A percentile compares a stretch with the other conserved stretches of the same genome.
phyloP scores from a whole-genome alignment of 352 stramenopile species.

The Globisporangium camurandrum region DNA sequence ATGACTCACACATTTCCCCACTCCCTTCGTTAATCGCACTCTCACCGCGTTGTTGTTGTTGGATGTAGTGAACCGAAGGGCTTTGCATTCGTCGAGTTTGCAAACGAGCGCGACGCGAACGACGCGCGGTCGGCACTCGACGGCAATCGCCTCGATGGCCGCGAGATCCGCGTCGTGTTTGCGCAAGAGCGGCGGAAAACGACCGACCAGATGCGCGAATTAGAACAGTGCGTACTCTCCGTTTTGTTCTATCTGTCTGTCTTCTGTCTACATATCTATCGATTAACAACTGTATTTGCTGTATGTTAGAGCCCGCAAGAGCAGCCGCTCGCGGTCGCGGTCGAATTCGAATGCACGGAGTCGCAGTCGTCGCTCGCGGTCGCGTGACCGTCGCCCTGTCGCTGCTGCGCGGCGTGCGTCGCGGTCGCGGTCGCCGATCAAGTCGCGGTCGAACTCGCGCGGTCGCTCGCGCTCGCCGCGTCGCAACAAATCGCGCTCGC shows the following conservation, averaged over 20 bases:
- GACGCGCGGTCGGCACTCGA: conserved; percentile 90
- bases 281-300: no score
- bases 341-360: no score
- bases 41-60: not conserved
- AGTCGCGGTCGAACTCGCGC: conserved; percentile 28
- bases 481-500: conserved; percentile 22
- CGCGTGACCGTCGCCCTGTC: conserved; percentile 34
- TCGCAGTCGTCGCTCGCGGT: conserved; percentile 25
- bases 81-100: conserved; percentile 95
- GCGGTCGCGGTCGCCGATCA: conserved; percentile 22
- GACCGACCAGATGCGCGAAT: conserved; percentile 91
- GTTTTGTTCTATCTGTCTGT: conserved; percentile 5
- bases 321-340: conserved; percentile 29
- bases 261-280: no score
- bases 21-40: not conserved
- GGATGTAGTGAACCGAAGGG: conserved; percentile 84
- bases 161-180: conserved; percentile 93
- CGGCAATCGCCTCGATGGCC: conserved; percentile 87
- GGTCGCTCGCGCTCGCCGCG: conserved; percentile 32
- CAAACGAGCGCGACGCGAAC: conserved; percentile 85
- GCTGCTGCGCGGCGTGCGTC: conserved; percentile 38
- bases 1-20: not conserved
- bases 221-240: conserved; percentile 39
- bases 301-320: conserved; percentile 20
- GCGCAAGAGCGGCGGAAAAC: conserved; percentile 95